Evolutionary conservation across 2,329 filamentous ascomycete genomes (phyloP).

Genomic region (Alternaria incomplexa): DNA sequence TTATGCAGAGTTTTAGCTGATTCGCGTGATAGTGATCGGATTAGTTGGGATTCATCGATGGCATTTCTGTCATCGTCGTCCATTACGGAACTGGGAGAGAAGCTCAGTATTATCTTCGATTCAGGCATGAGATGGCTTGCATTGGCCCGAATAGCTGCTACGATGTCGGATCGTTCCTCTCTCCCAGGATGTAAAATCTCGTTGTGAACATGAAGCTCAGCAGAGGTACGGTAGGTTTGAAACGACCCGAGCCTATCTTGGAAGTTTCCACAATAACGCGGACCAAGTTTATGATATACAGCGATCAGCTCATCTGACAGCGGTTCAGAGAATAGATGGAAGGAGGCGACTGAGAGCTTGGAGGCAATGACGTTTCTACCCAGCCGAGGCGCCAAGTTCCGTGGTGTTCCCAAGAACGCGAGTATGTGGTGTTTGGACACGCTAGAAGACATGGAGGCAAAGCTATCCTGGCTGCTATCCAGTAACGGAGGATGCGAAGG

Average conservation of each 20-base stretch:
- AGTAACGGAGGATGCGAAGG: constrained; percentile 74
- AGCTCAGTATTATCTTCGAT: constrained; percentile 78
- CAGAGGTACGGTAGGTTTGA: constrained; percentile 93
- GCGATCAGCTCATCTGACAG: constrained; percentile 91
- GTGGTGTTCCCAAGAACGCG: constrained; percentile 90
- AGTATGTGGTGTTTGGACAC: constrained; percentile 74
- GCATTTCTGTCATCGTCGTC: constrained; percentile 78
- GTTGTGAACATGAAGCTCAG: constrained; percentile 86
- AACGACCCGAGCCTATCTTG: constrained; percentile 96
- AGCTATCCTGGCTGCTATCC: constrained; percentile 69
- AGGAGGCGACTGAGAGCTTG: constrained; percentile 87
- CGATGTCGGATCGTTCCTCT: constrained; percentile 89
- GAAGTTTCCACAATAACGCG: constrained; percentile 92
- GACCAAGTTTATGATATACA: constrained; percentile 87
- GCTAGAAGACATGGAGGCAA: constrained; percentile 68
- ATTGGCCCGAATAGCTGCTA: constrained; percentile 84
- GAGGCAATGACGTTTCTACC: constrained; percentile 76
- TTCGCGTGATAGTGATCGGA: constrained; percentile 75
- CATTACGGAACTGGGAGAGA: constrained; percentile 80
- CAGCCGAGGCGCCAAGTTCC: constrained; percentile 78
- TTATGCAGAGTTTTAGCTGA: constrained; percentile 72
- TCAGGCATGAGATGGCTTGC: constrained; percentile 84
- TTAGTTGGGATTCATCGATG: constrained; percentile 73
- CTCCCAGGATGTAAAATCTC: constrained; percentile 89
- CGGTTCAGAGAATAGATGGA: constrained; percentile 85